Percentiles rank a stretch among this genome's conserved stretches.
These are phyloP conservation scores for Schwanniomyces etchellsii DNA, from an alignment of 1,139 yeast genomes.

Conservation along the genomic window DNA sequence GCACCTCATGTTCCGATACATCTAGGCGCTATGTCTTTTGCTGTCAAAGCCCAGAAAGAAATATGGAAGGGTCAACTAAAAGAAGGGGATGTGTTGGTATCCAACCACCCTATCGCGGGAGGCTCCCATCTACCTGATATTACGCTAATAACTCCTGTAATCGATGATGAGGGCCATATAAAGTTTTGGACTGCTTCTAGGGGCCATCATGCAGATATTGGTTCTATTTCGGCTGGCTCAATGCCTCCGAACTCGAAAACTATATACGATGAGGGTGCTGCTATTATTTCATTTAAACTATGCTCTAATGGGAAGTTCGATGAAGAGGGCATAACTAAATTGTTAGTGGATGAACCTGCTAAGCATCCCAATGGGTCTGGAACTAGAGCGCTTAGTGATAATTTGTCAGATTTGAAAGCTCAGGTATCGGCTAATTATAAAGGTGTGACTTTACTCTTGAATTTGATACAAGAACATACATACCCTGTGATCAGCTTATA, in stretches of 20 bases:
- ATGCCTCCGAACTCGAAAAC: constrained; percentile 45
- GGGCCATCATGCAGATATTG: constrained; percentile 46
- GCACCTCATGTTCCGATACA: constrained; percentile 90
- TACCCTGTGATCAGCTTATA: constrained; percentile 32
- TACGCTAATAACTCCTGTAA: constrained; percentile 68
- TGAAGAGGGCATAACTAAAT: constrained; percentile 32
- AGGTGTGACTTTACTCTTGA: constrained; percentile 30
- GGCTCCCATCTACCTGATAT: constrained; percentile 84
- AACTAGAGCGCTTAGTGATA: constrained; percentile 36
- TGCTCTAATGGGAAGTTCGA: constrained; percentile 34
- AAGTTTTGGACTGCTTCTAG: constrained; percentile 41
- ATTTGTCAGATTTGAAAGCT: constrained; percentile 39
- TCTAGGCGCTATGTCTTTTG: constrained; percentile 81
- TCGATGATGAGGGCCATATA: constrained; percentile 24
- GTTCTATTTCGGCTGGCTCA: constrained; percentile 41
- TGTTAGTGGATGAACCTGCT: constrained; percentile 38
- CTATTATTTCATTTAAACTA: constrained; percentile 35
- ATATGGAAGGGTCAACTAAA: constrained; percentile 56
- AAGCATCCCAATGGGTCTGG: constrained; percentile 44
- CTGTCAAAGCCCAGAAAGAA: constrained; percentile 64
- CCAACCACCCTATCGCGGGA: constrained; percentile 77
- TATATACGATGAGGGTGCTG: constrained; percentile 41
- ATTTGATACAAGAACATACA: constrained; percentile 27
- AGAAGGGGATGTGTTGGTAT: constrained; percentile 70
- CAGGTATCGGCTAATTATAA: constrained; percentile 40